A percentile compares a stretch with the other conserved stretches of the same genome.
Conservation (phyloP, 2,329 filamentous ascomycete genomes). For the Hymenoscyphus infarciens region DNA sequence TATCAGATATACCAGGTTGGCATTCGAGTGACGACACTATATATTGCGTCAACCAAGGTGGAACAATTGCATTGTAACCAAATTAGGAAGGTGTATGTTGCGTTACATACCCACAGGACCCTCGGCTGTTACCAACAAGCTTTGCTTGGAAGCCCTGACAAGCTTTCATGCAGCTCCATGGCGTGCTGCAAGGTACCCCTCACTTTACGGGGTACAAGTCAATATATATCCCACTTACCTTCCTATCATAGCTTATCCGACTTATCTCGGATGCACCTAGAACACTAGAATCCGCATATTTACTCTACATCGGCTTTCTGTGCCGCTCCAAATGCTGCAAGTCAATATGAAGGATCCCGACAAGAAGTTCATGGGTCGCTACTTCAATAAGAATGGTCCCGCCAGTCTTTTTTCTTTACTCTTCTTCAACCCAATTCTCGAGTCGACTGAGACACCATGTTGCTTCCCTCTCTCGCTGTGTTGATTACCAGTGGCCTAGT, state of each 20-base stretch:
- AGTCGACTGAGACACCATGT: constrained; percentile 16
- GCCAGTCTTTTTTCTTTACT: background rate
- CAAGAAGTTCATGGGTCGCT: background rate
- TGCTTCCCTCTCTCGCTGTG: constrained; percentile 20
- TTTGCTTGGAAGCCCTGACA: background rate
- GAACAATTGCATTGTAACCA: background rate
- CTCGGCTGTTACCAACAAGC: background rate
- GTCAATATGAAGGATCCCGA: background rate
- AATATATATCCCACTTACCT: constrained; percentile 3
- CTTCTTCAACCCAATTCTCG: background rate
- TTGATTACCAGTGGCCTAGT: constrained; percentile 21
- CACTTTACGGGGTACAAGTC: background rate
- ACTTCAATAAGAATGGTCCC: background rate
- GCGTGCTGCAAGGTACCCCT: constrained; percentile 1
- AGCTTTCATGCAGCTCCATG: background rate
- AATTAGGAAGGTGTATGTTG: background rate
- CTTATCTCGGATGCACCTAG: constrained; percentile 2
- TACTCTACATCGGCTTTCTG: background rate
- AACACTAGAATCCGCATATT: background rate
- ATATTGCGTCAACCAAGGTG: background rate
- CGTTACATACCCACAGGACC: background rate
- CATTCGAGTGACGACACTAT: too few relatives aligned
- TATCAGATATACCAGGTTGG: too few relatives aligned
- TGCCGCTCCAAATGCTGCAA: background rate
- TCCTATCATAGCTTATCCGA: constrained; percentile 8